Percentiles rank a stretch among this genome's conserved stretches.
Conservation (phyloP, 495 filamentous ascomycete species). For the Aspergillus affinis region DNA sequence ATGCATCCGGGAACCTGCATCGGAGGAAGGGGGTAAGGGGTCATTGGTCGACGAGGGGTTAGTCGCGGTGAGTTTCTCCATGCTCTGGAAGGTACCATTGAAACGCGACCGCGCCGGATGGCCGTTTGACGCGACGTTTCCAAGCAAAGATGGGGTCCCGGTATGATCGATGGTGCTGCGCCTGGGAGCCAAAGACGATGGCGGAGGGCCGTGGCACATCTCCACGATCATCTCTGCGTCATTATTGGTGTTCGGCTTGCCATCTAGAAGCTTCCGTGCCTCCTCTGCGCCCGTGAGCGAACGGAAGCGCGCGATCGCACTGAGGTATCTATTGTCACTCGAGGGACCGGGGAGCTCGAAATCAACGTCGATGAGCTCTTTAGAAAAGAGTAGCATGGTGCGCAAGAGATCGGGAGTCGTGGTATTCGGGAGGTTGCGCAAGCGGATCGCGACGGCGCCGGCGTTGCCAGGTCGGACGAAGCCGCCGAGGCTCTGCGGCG, state of each 20-base stretch:
- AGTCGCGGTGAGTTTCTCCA: constrained; percentile 69
- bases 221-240: constrained; percentile 80
- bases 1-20: constrained; percentile 63
- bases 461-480: constrained; percentile 36
- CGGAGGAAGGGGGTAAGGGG: constrained; percentile 58
- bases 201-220: constrained; percentile 53
- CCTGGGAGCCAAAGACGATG: constrained; percentile 40
- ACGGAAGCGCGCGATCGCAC: constrained; percentile 75
- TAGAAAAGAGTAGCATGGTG: constrained; percentile 82
- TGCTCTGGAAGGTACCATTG: constrained; percentile 71
- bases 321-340: constrained; percentile 69
- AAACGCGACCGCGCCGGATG: constrained; percentile 67
- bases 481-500: constrained; percentile 49
- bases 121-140: constrained; percentile 57
- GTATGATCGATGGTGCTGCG: constrained; percentile 64
- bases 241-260: constrained; percentile 73
- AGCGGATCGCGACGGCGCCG: constrained; percentile 52
- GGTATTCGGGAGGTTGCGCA: constrained; percentile 75
- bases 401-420: constrained; percentile 71
- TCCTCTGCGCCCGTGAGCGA: constrained; percentile 71
- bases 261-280: constrained; percentile 72
- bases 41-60: constrained; percentile 53
- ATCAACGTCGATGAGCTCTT: constrained; percentile 74
- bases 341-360: constrained; percentile 64
- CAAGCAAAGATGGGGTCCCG: constrained; percentile 47